Evolutionary conservation across 257 asterid genomes (phyloP).

Genomic region (Salvia hispanica): DNA sequence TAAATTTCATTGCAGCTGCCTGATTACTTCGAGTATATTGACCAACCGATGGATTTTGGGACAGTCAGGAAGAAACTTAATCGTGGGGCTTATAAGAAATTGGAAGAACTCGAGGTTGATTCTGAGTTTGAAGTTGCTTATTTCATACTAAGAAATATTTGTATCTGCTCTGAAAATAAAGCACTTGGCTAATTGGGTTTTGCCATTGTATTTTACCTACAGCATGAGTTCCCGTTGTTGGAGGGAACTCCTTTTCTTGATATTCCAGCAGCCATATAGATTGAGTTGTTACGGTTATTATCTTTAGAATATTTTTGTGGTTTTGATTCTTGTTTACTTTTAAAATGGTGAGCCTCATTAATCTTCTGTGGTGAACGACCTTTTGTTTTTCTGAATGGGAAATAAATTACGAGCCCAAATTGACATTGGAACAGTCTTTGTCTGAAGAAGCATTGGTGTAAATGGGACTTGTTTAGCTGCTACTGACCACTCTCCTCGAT

Average conservation of each 20-base stretch:
- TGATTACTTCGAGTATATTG: slow-evolving; percentile 84
- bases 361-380: neutral
- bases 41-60: slow-evolving; percentile 96
- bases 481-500: neutral
- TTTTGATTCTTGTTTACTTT: too few species aligned
- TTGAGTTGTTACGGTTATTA: neutral
- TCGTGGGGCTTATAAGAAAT: slow-evolving; percentile 47
- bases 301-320: too few species aligned
- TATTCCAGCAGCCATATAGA: neutral
- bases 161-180: neutral
- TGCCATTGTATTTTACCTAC: neutral
- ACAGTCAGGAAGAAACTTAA: slow-evolving; percentile 84
- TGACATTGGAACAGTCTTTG: too few species aligned
- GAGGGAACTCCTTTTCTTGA: neutral
- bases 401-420: too few species aligned
- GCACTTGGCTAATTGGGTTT: neutral
- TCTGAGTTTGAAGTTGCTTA: slow-evolving; percentile 12
- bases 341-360: neutral
- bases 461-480: neutral
- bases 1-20: slow-evolving; percentile 67
- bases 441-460: neutral
- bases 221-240: neutral
- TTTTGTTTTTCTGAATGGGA: too few species aligned
- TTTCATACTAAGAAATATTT: neutral
- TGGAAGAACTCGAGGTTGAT: slow-evolving; percentile 92